These are phyloP conservation scores for Mycocentrospora acerina DNA, from an alignment of 2,329 filamentous ascomycete species.

Conservation along the genomic window DNA sequence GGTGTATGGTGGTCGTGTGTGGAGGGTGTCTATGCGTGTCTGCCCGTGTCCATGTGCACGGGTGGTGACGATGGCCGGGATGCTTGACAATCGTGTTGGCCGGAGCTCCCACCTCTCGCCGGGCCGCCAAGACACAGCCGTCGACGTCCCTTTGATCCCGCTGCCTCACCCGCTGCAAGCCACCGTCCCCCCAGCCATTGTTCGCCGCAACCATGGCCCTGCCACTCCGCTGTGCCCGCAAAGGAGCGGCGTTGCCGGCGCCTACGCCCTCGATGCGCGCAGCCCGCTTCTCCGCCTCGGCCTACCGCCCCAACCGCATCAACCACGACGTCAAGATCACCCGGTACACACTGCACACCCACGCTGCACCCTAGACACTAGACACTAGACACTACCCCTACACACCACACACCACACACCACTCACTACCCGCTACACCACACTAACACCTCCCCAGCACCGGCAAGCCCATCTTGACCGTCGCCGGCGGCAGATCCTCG, in stretches of 20 bases:
- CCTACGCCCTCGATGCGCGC: constrained; percentile 31
- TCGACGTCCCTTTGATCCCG: constrained; percentile 18
- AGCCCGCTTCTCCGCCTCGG: constrained; percentile 29
- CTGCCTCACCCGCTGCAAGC: constrained; percentile 30
- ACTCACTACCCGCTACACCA: not conserved
- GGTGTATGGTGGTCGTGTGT: constrained; percentile 2
- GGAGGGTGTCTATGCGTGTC: too few species aligned
- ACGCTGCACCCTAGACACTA: too few species aligned
- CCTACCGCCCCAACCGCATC: constrained; percentile 28
- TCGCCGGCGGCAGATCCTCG: constrained; percentile 85
- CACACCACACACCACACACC: too few species aligned
- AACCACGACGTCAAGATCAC: constrained; percentile 88
- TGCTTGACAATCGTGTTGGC: constrained; percentile 13
- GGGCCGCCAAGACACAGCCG: constrained; percentile 24
- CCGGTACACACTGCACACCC: too few species aligned
- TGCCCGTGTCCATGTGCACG: too few species aligned
- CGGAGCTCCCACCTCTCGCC: too few species aligned
- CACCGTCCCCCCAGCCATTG: constrained; percentile 40
- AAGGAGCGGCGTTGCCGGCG: constrained; percentile 39
- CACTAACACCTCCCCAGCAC: constrained; percentile 57
- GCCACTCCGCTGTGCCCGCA: constrained; percentile 43
- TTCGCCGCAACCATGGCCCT: constrained; percentile 42
- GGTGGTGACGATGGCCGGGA: too few species aligned
- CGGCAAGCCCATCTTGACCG: constrained; percentile 89
- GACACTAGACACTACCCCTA: too few species aligned